Percentiles rank a stretch among this genome's conserved stretches.
Conservation (phyloP, 768 basidiomycete species). For the Psilocybe tampanensis region DNA sequence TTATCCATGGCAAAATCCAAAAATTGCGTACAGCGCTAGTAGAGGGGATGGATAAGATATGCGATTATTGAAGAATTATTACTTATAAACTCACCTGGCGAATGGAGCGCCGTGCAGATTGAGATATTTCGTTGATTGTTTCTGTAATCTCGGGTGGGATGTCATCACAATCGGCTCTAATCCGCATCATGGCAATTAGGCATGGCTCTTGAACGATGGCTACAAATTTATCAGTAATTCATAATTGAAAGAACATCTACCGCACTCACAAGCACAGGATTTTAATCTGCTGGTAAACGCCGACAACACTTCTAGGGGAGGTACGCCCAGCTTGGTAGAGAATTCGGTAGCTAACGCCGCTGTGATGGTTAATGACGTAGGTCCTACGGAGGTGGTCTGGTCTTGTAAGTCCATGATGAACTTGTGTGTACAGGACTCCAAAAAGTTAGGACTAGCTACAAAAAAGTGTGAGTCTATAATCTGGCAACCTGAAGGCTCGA, state of each 20-base stretch:
- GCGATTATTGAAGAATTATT: too few relatives aligned
- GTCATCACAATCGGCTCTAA: conserved; percentile 57
- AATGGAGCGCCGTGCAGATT: conserved; percentile 55
- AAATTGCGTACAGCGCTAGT: conserved; percentile 75
- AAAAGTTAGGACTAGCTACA: conserved; percentile 15
- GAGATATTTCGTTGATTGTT: conserved; percentile 44
- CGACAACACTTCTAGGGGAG: conserved; percentile 48
- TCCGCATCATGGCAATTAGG: conserved; percentile 69
- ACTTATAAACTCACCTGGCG: conserved; percentile 47
- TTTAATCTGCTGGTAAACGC: conserved; percentile 34
- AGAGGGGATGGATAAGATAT: conserved; percentile 8
- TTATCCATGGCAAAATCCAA: conserved; percentile 47
- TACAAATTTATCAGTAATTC: conserved; percentile 26
- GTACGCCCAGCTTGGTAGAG: conserved; percentile 34
- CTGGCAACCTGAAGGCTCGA: not conserved
- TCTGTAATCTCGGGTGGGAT: conserved; percentile 48
- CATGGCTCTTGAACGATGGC: conserved; percentile 75
- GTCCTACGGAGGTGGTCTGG: conserved; percentile 37
- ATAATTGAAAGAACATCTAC: not conserved
- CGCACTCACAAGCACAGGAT: conserved; percentile 18
- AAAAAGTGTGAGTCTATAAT: conserved; percentile 3
- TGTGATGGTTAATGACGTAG: conserved; percentile 68
- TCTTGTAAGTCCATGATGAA: conserved; percentile 45
- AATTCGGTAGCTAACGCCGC: conserved; percentile 71
- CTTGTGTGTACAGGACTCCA: conserved; percentile 36